Base-by-base conservation (phyloP, 2,329 filamentous ascomycete genomes). In the Calonectria pauciramosa region DNA sequence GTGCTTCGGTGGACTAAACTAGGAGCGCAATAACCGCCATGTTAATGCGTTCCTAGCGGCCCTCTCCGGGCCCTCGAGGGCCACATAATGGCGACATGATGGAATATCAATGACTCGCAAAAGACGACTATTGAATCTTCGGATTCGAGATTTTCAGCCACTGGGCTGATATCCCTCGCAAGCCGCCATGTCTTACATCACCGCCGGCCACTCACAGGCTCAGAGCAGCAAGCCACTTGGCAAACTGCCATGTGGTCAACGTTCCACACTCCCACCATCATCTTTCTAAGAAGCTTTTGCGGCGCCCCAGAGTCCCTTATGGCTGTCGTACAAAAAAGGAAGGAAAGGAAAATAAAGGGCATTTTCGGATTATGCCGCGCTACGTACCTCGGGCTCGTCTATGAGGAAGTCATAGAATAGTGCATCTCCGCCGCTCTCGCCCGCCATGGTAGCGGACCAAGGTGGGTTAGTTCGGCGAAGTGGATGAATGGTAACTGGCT, bases 321-420 rank as follows among this genome's bases (percentile, higher is more conserved):
- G 28, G 47, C 60, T 60, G 56, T 73, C 34, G 69, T 68, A 68
- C 70, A 72, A 76, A 32, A 60, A 69, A 75, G 69, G 73, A 32
- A 59, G 38, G 34, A 38, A 59, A 59, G 20, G 16, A 38, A 60
- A 60, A 23, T 16, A 38, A 38, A 65, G 72, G 47, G 44, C 56
- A 69, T 66, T 52, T 65, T 18, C 63, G 51, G 69, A 64, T 66
- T 56, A 52, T 32, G 52, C 49, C 44, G 26, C 34, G 47, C 54
- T 66, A 80, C 80, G 69, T 80, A 81, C 80, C 80, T 81, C 78
- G 41, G 77, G 75, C 20, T 81, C 80, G 56, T 81, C 80, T 72
- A 81, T 80, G 78, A 81, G 74, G 75, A 81, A 81, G 76, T 81
- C 80, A 79, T 81, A 81, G 72, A 81, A 80, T 74, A 80, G 80